Evolutionary conservation across 495 filamentous ascomycete species (phyloP).

Genomic region (Aspergillus sparsus): DNA sequence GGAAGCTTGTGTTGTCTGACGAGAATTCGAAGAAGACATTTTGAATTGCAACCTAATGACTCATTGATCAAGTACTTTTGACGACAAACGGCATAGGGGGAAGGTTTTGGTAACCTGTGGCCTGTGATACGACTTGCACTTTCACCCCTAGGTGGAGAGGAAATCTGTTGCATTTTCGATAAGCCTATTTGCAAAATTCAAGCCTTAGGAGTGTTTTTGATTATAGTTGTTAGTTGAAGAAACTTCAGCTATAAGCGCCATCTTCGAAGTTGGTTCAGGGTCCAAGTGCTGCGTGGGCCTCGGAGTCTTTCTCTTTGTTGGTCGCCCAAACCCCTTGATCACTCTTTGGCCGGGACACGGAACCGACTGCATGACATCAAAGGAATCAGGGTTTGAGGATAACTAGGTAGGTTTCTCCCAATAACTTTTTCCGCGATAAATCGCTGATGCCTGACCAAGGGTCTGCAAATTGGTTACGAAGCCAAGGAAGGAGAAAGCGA

Average conservation of each 20-base stretch:
- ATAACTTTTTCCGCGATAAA: neutral
- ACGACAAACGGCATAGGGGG: neutral
- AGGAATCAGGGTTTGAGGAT: conserved; percentile 18
- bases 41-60: too few species aligned
- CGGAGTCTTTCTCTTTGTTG: conserved; percentile 11
- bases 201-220: neutral
- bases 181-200: neutral
- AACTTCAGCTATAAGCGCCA: neutral
- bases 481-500: neutral
- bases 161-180: neutral
- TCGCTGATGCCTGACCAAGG: neutral
- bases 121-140: neutral
- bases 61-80: too few species aligned
- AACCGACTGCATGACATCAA: conserved; percentile 26
- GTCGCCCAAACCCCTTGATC: conserved; percentile 15
- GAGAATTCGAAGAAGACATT: too few species aligned
- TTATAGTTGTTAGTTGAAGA: neutral
- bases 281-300: conserved; percentile 20
- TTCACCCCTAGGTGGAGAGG: neutral
- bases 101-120: neutral
- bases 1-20: too few species aligned
- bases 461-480: neutral
- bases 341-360: conserved; percentile 22
- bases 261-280: conserved; percentile 8
- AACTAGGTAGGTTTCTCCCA: conserved; percentile 2